Conservation (phyloP, 352 stramenopile genomes). For the Phytophthora macrochlamydospora region DNA sequence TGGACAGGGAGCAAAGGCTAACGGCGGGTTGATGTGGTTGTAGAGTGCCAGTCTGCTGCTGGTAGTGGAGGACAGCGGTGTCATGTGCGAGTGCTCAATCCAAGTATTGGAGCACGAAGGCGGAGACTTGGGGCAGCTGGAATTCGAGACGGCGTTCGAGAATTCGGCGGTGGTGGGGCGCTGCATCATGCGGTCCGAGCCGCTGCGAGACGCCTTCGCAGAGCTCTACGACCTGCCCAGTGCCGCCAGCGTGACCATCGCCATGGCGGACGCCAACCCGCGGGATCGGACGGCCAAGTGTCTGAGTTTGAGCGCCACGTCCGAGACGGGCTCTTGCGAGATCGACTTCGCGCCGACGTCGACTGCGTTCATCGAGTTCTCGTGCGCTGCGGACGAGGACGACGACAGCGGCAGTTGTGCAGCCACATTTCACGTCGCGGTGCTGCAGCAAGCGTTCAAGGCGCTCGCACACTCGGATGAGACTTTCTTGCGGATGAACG, state of each 20-base stretch:
- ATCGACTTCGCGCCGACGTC: slow-evolving; percentile 79
- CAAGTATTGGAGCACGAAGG: slow-evolving; percentile 80
- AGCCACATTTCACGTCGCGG: slow-evolving; percentile 78
- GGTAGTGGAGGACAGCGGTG: slow-evolving; percentile 81
- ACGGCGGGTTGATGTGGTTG: background rate
- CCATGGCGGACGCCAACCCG: slow-evolving; percentile 51
- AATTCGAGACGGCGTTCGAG: slow-evolving; percentile 85
- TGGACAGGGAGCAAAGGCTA: too few relatives aligned
- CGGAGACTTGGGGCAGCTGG: slow-evolving; percentile 68
- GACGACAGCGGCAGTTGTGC: slow-evolving; percentile 33
- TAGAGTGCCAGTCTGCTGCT: slow-evolving; percentile 67
- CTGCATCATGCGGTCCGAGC: slow-evolving; percentile 85
- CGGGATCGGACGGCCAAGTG: slow-evolving; percentile 36
- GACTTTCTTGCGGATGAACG: slow-evolving; percentile 85
- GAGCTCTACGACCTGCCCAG: slow-evolving; percentile 87
- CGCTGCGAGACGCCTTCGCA: slow-evolving; percentile 77
- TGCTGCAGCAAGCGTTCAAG: slow-evolving; percentile 86
- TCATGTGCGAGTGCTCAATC: slow-evolving; percentile 87
- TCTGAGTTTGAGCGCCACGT: slow-evolving; percentile 72
- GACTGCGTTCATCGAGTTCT: slow-evolving; percentile 85
- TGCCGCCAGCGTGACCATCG: slow-evolving; percentile 77
- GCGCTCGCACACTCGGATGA: slow-evolving; percentile 77
- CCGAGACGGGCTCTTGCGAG: slow-evolving; percentile 78
- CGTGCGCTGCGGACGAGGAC: slow-evolving; percentile 39
- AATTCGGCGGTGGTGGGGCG: slow-evolving; percentile 70